These are phyloP conservation scores for Collariella sp. DNA, from an alignment of 495 filamentous ascomycete genomes.

Conservation along the genomic window DNA sequence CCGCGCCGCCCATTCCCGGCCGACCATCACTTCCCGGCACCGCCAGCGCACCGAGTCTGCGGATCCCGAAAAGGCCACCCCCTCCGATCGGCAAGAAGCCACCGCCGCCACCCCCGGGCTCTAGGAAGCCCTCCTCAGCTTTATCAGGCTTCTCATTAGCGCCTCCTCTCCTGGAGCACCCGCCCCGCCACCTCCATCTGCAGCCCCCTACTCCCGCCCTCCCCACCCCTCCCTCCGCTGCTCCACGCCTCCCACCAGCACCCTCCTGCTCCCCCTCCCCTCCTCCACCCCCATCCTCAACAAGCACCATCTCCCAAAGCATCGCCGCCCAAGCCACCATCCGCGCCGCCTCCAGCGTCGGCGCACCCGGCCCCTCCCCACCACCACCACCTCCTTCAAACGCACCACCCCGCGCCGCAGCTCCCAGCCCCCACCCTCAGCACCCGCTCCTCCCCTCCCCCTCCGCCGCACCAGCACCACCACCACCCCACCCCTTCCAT, in stretches of 20 bases:
- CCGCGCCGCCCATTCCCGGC: conserved; percentile 54
- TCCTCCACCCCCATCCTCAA: conserved; percentile 25
- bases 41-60: conserved; percentile 29
- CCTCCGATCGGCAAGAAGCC: conserved; percentile 60
- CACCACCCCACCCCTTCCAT: conserved; percentile 26
- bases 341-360: conserved; percentile 36
- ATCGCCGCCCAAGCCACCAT: conserved; percentile 44
- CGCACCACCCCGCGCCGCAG: conserved; percentile 26
- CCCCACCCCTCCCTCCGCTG: conserved; percentile 43
- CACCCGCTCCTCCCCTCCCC: conserved; percentile 34
- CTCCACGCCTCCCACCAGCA: conserved; percentile 45
- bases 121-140: conserved; percentile 54
- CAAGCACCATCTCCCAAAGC: conserved; percentile 29
- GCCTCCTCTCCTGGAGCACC: conserved; percentile 40
- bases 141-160: conserved; percentile 40
- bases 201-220: conserved; percentile 48
- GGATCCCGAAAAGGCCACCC: conserved; percentile 31
- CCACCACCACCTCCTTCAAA: conserved; percentile 38
- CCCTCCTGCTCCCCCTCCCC: conserved; percentile 35
- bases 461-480: conserved; percentile 28
- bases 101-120: conserved; percentile 59
- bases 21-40: conserved; percentile 29
- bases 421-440: conserved; percentile 28
- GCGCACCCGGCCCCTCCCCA: conserved; percentile 37
- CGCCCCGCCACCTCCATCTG: conserved; percentile 39